phyloP scores from a whole-genome alignment of 208 protist species.

The Wallacemonas rigidus region DNA sequence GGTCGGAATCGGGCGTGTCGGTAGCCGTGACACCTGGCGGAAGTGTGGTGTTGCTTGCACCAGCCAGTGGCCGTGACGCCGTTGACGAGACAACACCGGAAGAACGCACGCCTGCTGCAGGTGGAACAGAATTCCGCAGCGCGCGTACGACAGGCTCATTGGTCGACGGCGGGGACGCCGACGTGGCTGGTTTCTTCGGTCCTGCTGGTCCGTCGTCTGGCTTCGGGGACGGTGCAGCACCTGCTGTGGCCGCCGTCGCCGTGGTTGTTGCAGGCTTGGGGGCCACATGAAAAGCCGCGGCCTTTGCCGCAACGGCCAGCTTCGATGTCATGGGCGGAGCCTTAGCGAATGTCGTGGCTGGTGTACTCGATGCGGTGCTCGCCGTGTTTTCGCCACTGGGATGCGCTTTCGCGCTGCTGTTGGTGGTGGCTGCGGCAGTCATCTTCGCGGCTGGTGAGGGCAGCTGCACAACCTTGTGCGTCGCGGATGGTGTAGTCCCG shows the following conservation, averaged over 20 bases:
- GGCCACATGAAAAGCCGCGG: not conserved
- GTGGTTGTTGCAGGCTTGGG: not conserved
- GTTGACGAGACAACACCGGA: not conserved
- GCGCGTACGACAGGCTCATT: not conserved
- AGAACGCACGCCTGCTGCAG: not conserved
- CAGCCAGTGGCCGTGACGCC: not conserved
- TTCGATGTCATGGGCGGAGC: not conserved
- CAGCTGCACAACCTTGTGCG: too few species aligned
- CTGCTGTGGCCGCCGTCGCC: not conserved
- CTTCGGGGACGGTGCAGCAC: not conserved
- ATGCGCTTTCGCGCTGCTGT: not conserved
- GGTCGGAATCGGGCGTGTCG: not conserved
- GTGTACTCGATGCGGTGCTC: not conserved
- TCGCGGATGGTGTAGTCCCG: too few species aligned
- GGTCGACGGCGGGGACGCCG: not conserved
- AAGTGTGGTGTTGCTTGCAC: conserved; percentile 9
- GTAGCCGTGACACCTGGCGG: not conserved
- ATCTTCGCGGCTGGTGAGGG: not conserved
- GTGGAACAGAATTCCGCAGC: conserved; percentile 1
- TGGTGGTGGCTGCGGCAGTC: not conserved
- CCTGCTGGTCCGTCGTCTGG: not conserved
- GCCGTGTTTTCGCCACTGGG: not conserved
- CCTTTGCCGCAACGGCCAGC: not conserved
- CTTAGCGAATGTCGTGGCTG: not conserved
- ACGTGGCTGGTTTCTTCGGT: not conserved